A percentile compares a stretch with the other conserved stretches of the same genome.
phyloP scores from a whole-genome alignment of 805 yeast genomes.

The Metschnikowia colocasiae region DNA sequence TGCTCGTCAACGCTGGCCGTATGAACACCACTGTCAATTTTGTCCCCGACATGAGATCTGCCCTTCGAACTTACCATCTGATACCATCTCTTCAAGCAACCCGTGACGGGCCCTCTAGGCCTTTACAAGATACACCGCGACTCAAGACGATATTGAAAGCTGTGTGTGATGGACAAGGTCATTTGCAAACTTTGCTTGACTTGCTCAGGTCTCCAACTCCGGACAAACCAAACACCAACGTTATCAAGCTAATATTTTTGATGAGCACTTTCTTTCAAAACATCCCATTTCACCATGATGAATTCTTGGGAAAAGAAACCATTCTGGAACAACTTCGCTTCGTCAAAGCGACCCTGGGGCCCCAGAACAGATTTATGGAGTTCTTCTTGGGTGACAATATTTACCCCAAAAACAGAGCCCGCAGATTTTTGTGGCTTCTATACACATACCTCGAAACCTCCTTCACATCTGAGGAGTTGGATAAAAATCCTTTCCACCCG shows the following conservation, averaged over 20 bases:
- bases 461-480: conserved; percentile 48
- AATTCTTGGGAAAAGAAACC: conserved; percentile 9
- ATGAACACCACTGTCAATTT: conserved; percentile 93
- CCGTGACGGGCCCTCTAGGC: conserved; percentile 53
- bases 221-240: conserved; percentile 51
- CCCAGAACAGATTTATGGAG: conserved; percentile 56
- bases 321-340: conserved; percentile 8
- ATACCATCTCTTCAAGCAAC: conserved; percentile 84
- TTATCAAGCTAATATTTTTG: conserved; percentile 68
- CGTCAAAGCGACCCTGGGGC: conserved; percentile 11
- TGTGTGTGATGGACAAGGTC: conserved; percentile 66
- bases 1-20: conserved; percentile 87
- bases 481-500: conserved; percentile 56
- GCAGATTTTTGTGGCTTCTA: conserved; percentile 76
- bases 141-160: conserved; percentile 86
- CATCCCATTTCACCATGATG: conserved; percentile 36
- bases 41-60: conserved; percentile 93
- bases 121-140: conserved; percentile 92
- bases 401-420: conserved; percentile 63
- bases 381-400: conserved; percentile 61
- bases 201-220: conserved; percentile 34
- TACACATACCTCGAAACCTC: conserved; percentile 78
- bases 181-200: conserved; percentile 47
- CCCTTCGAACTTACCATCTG: conserved; percentile 87
- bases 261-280: conserved; percentile 62